Evolutionary conservation across 164 flowering plant species (phyloP), one percentile per base, ranked within the genome.

Genomic region (Dillenia turbinata): DNA sequence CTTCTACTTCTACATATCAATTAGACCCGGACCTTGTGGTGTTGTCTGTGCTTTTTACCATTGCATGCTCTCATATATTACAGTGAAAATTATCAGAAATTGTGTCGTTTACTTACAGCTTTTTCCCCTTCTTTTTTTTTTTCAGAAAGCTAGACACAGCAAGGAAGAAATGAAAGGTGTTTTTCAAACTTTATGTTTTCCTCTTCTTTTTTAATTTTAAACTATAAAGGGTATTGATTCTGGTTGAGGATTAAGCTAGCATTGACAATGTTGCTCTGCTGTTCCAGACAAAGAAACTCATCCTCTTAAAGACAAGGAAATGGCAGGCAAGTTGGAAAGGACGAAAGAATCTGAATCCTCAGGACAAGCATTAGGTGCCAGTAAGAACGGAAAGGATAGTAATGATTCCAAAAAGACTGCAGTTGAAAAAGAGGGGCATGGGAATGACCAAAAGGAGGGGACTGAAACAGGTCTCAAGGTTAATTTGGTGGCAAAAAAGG

Each of bases 61-160:
- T 26, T 26, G 33, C 33, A 26, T 26, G 5, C 33, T 5, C 33
- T 26, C 33, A 26, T 26, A 2, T 26, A 26, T 26, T 26, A 26
- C 33, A 26, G 2, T 26, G 33, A 26, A 26, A 26, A 26, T 26
- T 26, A 2, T 26, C 33, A 26, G 33, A 26, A 26, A 26, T 26
- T 26, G 33, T 26, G 0, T 5, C 5, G 2, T 19, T 19, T 3
- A 26, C 33, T 26, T 26, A 26, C 33, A 26, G 33, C 3, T 26
- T 59, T 44, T 9, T 16, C 15, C 16, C 9, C 24, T 46, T 46
- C 11, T 46, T 52, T 47, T 47, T 67, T 66, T 66, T 56, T 56
- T 65, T 52, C 78, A 88, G 97, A 81, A 73, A 76, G 57, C 81
- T 40, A 70, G 62, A 64, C 85, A 80, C 59, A 79, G 74, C 70